A percentile compares a stretch with the other conserved stretches of the same genome.
Conservation (phyloP, 2,329 filamentous ascomycete genomes). For the Eurotiales sp. region DNA sequence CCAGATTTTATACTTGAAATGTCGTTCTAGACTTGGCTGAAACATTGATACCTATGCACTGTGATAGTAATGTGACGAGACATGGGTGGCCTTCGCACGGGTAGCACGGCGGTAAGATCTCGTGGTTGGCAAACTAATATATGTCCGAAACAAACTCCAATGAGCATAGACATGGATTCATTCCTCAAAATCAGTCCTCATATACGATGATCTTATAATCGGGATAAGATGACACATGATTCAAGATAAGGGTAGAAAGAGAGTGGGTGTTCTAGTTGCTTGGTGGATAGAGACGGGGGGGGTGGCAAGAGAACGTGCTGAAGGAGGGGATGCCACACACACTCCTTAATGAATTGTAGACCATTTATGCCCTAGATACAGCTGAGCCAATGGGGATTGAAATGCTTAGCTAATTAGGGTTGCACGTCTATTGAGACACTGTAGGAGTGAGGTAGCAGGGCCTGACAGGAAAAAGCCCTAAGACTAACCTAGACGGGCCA, state of each 20-base stretch:
- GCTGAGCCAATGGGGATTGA: not conserved
- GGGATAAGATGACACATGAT: not conserved
- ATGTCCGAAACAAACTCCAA: too few species aligned
- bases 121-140: not conserved
- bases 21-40: too few species aligned
- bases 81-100: not conserved
- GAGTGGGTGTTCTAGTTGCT: too few species aligned
- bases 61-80: slow-evolving; percentile 10
- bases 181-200: too few species aligned
- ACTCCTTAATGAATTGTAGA: not conserved
- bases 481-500: slow-evolving; percentile 1
- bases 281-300: not conserved
- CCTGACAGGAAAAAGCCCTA: not conserved
- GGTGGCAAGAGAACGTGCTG: not conserved
- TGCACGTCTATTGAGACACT: not conserved
- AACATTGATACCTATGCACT: not conserved
- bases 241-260: not conserved
- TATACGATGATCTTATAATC: too few species aligned
- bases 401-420: not conserved
- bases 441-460: not conserved
- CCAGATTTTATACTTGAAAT: too few species aligned
- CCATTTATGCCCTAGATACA: not conserved
- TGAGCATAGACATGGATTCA: too few species aligned
- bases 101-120: not conserved
- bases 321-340: not conserved